Evolutionary conservation across 305 asterid genomes (phyloP), one percentile per base, ranked within the genome.

Genomic region (Plantago lanceolata): DNA sequence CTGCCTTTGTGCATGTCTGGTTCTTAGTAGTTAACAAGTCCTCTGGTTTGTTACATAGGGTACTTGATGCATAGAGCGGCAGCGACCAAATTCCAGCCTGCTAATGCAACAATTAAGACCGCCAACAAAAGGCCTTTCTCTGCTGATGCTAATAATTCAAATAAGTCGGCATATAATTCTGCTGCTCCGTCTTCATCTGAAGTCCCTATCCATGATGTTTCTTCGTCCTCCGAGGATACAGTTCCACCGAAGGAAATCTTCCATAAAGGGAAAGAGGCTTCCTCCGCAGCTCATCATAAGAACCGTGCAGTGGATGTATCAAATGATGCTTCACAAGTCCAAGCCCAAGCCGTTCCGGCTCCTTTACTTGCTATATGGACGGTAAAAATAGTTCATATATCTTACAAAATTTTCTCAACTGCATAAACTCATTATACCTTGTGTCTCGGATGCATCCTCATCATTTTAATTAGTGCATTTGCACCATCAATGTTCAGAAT

Each of bases 21-120:
- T 5, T 52, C 14, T 55, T 24, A 14, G 26, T 26, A 9, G 19
- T 54, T 6, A 14, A 24, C n/a, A 15, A 24, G 29, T 26, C 37
- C 33, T 14, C 26, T 21, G 45, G 24, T 40, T 40, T 40, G 2
- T 2, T 12, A 40, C 2, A 40, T n/a, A 56, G 61, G 61, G 21
- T 29, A 15, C 37, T 12, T 56, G 61, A 56, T 56, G 61, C 21
- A 56, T 28, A 56, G 37, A 19, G 61, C 61, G 19, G 24, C 61
- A 6, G 43, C 16, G 45, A 29, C 21, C 21, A 56, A 56, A 19
- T 56, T 56, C 5, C 61, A 7, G 2, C 61, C 61, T 28, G 19
- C 14, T 55, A 8, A 19, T 28, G 43, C 43, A 6, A 28, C 43
- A 24, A 11, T 1, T 52, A 8, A 19, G 57, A 9, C n/a, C 7